Evolutionary conservation across 371 early-diverging fungal species (phyloP), one percentile per base, ranked within the genome.

Genomic region (Rhizomucor miehei): DNA sequence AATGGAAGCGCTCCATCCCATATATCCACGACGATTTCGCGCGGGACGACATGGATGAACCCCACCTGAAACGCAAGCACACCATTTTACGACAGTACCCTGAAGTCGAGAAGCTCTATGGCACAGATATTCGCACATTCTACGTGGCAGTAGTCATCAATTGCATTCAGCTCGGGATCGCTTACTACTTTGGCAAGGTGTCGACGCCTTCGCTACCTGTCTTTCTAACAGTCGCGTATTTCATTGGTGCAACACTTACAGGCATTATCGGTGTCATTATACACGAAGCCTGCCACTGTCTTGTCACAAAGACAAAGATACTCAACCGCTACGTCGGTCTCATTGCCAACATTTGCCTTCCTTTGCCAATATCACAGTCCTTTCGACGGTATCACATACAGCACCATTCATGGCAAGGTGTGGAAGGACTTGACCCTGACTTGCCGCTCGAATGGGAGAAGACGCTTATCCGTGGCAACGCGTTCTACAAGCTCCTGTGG

Each of bases 331-430:
- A 90, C 44, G 75, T 91, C 3, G 95, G 90, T 6, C 67, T 92
- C 51, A 56, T 93, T 10, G 89, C 90, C 62, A 98, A 98, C 77
- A 77, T 95, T 41, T 82, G 87, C 51, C 79, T 97, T 48, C 88
- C 90, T 1, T 84, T 89, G 11, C 92, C 93, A 9, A 83, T 93
- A 35, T 81, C 90, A 16, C 80, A 84, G 61, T 89, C 92, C 10
- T 93, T 92, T 75, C 89, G 94, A 54, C 86, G 95, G 6, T 96
- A 95, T 69, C 99, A 98, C 69, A 82, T 96, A 48, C 93, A 94
- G 67, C 99, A 98, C 70, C 99, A 98, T 73, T 87, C 91, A 11
- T 95, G 88, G 82, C 94, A 93, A 71, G 98, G 98, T 39, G 95
- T 97, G 12, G 83, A 87, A 17, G 97, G 93, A n/a, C 85, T 86